phyloP scores from a whole-genome alignment of 1,284 basidiomycete genomes.

The Cystobasidium pallidum region DNA sequence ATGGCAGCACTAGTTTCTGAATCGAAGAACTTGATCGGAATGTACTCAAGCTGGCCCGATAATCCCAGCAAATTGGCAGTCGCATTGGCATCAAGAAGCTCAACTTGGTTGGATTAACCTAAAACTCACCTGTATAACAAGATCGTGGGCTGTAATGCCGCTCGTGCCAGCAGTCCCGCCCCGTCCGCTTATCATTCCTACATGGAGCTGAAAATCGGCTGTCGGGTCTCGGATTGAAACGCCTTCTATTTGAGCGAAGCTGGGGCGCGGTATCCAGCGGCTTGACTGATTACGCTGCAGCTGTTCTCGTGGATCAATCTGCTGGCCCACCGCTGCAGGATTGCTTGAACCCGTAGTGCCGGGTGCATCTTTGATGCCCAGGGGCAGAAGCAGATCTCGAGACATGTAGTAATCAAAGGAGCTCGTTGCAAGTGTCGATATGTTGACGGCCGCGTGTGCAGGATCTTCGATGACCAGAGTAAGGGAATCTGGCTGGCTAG shows the following conservation, averaged over 20 bases:
- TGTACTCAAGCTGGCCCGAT: conserved; percentile 29
- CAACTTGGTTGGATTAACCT: neutral
- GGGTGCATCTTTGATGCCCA: conserved; percentile 6
- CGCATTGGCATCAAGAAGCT: neutral
- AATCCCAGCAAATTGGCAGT: too few relatives aligned
- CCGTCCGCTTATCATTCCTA: conserved; percentile 37
- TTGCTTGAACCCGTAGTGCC: neutral
- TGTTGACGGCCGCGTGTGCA: conserved; percentile 37
- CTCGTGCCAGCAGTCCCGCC: conserved; percentile 33
- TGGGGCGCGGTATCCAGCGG: conserved; percentile 36
- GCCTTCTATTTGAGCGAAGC: conserved; percentile 38
- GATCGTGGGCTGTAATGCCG: neutral
- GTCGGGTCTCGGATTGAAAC: conserved; percentile 17
- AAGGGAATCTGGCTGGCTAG: conserved; percentile 27
- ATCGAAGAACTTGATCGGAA: conserved; percentile 8
- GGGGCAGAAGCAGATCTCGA: conserved; percentile 19
- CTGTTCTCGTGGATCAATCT: conserved; percentile 3
- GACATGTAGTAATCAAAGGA: conserved; percentile 35
- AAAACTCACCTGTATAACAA: conserved; percentile 27
- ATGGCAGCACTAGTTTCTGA: conserved; percentile 2
- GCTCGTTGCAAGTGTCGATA: conserved; percentile 20
- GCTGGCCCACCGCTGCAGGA: neutral
- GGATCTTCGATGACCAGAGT: conserved; percentile 41
- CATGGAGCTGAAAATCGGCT: conserved; percentile 21
- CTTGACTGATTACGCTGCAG: conserved; percentile 23